Conservation (phyloP, 495 filamentous ascomycete species). For the Schizothecium vesticola region DNA sequence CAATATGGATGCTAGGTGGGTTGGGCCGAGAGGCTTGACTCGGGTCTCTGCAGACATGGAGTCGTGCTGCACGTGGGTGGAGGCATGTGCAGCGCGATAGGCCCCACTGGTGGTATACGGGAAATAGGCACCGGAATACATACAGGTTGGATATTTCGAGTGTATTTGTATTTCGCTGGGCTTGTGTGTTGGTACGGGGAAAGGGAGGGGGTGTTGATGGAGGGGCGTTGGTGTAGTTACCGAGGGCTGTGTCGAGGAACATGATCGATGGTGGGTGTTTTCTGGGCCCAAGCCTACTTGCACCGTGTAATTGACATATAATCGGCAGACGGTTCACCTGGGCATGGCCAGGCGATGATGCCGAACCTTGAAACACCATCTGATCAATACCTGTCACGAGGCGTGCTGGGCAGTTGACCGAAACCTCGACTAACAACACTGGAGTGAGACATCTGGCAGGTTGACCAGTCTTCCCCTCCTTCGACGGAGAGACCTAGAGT, state of each 20-base stretch:
- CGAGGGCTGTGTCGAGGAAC: too few relatives aligned
- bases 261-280: too few relatives aligned
- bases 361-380: too few relatives aligned
- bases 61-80: background rate
- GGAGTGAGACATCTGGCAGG: background rate
- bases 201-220: background rate
- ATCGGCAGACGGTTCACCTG: too few relatives aligned
- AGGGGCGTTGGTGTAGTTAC: too few relatives aligned
- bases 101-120: background rate
- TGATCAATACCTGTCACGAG: too few relatives aligned
- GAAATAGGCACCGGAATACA: background rate
- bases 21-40: background rate
- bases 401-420: too few relatives aligned
- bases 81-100: background rate
- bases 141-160: background rate
- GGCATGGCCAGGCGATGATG: too few relatives aligned
- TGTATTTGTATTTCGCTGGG: background rate
- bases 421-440: too few relatives aligned
- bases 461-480: background rate
- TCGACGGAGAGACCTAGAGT: background rate
- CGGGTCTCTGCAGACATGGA: background rate
- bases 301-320: too few relatives aligned
- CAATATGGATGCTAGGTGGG: background rate
- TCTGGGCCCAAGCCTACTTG: too few relatives aligned
- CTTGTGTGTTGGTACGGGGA: background rate